A percentile compares a stretch with the other conserved stretches of the same genome.
These are phyloP conservation scores for Thelonectria rubi DNA, from an alignment of 2,329 filamentous ascomycete species.

Conservation along the genomic window DNA sequence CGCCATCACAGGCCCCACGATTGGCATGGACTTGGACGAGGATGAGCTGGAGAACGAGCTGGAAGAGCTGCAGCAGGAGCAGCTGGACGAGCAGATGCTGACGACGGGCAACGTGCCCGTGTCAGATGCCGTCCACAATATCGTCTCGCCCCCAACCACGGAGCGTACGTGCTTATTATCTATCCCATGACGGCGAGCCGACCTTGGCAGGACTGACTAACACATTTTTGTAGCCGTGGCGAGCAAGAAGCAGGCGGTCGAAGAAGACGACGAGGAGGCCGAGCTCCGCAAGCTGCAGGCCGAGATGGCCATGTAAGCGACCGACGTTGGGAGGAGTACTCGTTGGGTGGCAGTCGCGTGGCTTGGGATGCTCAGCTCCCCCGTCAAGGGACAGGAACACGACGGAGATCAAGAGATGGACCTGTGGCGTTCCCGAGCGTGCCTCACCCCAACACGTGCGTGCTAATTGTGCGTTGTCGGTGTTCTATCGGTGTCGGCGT, in stretches of 20 bases:
- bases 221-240: slow-evolving; percentile 42
- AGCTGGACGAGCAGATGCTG: slow-evolving; percentile 93
- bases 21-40: slow-evolving; percentile 81
- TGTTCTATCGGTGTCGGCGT: slow-evolving; percentile 48
- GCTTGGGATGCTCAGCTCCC: slow-evolving; percentile 12
- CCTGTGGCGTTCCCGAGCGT: slow-evolving; percentile 25
- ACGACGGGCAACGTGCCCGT: slow-evolving; percentile 87
- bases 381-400: slow-evolving; percentile 17
- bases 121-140: slow-evolving; percentile 76
- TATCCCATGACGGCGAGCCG: not conserved
- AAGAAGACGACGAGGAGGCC: slow-evolving; percentile 95
- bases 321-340: slow-evolving; percentile 21
- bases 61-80: slow-evolving; percentile 87
- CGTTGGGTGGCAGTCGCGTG: slow-evolving; percentile 39
- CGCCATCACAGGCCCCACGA: slow-evolving; percentile 78
- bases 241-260: slow-evolving; percentile 55
- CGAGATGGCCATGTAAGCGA: slow-evolving; percentile 89
- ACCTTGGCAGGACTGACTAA: slow-evolving; percentile 5
- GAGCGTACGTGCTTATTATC: slow-evolving; percentile 78
- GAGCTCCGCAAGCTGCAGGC: slow-evolving; percentile 93
- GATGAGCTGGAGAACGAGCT: slow-evolving; percentile 86
- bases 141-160: slow-evolving; percentile 78
- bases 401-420: slow-evolving; percentile 30
- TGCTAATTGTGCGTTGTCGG: slow-evolving; percentile 38
- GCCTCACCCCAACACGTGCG: slow-evolving; percentile 29